A percentile compares a stretch with the other conserved stretches of the same genome.
Evolutionary conservation across 2,329 filamentous ascomycete genomes (phyloP).

Genomic region (Hypoxylon sp.): DNA sequence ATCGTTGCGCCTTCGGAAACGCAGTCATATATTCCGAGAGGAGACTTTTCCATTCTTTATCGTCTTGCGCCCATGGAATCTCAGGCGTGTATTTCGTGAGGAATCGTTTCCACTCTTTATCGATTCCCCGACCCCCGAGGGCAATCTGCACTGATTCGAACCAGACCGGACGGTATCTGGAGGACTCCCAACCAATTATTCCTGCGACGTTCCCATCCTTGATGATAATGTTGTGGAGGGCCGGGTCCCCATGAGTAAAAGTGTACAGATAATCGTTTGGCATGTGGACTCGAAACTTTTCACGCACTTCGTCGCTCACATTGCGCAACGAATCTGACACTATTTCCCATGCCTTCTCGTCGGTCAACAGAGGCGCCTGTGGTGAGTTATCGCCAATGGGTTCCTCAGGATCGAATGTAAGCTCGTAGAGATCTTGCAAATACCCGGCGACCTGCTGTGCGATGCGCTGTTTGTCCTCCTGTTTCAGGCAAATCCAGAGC

Average conservation of each 20-base stretch:
- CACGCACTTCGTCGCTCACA: neutral
- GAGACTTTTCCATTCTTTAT: neutral
- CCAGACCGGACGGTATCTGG: neutral
- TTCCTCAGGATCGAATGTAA: neutral
- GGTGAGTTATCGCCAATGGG: too few species aligned
- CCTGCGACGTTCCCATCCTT: neutral
- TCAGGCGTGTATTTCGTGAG: too few species aligned
- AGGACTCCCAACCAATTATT: neutral
- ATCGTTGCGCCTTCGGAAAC: neutral
- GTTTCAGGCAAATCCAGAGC: neutral
- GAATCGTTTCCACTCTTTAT: neutral
- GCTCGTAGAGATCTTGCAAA: neutral
- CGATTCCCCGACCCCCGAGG: too few species aligned
- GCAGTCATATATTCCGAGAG: neutral
- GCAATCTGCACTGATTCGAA: neutral
- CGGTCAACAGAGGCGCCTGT: too few species aligned
- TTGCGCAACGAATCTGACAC: neutral
- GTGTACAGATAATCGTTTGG: neutral
- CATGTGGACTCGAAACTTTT: neutral
- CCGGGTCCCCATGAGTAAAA: neutral
- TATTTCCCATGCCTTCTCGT: neutral
- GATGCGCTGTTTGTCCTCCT: neutral
- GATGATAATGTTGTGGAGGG: neutral
- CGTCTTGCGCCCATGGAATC: neutral
- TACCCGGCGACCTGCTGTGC: neutral